phyloP scores from a whole-genome alignment of 139 green algal species.

The Diplosphaera chodatii region DNA sequence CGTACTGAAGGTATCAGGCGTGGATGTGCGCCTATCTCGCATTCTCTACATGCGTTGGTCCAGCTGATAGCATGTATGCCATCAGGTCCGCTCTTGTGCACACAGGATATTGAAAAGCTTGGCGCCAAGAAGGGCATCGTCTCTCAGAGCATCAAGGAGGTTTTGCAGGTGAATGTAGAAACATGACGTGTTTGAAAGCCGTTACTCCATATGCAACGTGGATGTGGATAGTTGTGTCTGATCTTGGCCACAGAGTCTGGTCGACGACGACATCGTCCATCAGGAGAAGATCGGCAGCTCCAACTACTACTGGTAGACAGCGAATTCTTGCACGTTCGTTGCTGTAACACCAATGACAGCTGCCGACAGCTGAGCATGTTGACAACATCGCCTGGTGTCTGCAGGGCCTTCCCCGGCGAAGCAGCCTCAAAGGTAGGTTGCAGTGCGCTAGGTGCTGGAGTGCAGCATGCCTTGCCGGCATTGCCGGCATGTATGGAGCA shows the following conservation, averaged over 20 bases:
- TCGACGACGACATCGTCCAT: constrained; percentile 74
- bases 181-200: too few relatives aligned
- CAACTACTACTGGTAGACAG: constrained; percentile 72
- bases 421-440: constrained; percentile 57
- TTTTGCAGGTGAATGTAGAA: constrained; percentile 39
- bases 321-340: too few relatives aligned
- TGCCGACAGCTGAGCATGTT: too few relatives aligned
- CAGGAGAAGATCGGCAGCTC: constrained; percentile 69
- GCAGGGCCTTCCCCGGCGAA: constrained; percentile 56
- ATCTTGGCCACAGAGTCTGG: constrained; percentile 41
- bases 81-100: too few relatives aligned
- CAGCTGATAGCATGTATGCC: too few relatives aligned
- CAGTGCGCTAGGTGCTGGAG: too few relatives aligned
- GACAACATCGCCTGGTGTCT: neutral
- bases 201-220: too few relatives aligned
- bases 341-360: neutral
- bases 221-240: too few relatives aligned
- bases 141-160: constrained; percentile 68
- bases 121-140: constrained; percentile 62
- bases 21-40: neutral
- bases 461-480: too few relatives aligned
- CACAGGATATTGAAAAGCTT: constrained; percentile 73
- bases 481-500: too few relatives aligned
- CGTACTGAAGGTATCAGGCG: constrained; percentile 38
- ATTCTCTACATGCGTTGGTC: too few relatives aligned